A percentile compares a stretch with the other conserved stretches of the same genome.
phyloP scores from a whole-genome alignment of 2,329 filamentous ascomycete species.

The Mariannaea sp. region DNA sequence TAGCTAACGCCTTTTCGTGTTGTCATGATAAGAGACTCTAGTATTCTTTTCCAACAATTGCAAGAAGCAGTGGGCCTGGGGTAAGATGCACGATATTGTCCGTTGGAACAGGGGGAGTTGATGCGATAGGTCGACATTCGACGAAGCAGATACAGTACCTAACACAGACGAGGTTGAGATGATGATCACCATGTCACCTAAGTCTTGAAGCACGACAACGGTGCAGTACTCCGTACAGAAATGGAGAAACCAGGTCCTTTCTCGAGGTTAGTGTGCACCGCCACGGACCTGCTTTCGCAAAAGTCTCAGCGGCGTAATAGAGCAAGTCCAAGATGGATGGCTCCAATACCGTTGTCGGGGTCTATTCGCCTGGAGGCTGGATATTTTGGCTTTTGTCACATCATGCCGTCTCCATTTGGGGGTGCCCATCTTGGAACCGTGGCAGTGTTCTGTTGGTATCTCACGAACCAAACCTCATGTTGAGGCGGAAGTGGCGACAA shows the following conservation, averaged over 20 bases:
- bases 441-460: no score
- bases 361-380: conserved; percentile 7
- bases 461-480: conserved; percentile 1
- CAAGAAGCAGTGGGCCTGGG: conserved; percentile 25
- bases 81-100: conserved; percentile 26
- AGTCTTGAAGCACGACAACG: conserved; percentile 15
- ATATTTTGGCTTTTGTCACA: conserved; percentile 6
- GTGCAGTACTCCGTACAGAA: conserved; percentile 16
- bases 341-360: conserved; percentile 6
- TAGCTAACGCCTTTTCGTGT: no score
- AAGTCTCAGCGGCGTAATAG: conserved; percentile 20
- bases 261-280: conserved; percentile 4
- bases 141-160: no score
- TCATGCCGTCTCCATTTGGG: conserved; percentile 16
- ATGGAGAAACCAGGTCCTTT: conserved; percentile 17
- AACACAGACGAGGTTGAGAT: conserved; percentile 23
- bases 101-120: conserved; percentile 20
- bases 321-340: conserved; percentile 4
- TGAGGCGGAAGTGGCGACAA: conserved; percentile 24
- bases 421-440: no score
- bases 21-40: conserved; percentile 28
- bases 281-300: conserved; percentile 15
- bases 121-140: conserved; percentile 18
- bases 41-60: conserved; percentile 9
- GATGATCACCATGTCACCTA: conserved; percentile 10